Evolutionary conservation across 2,329 filamentous ascomycete species (phyloP), one percentile per base, ranked within the genome.

Genomic region (Lachnellula subtilissima): DNA sequence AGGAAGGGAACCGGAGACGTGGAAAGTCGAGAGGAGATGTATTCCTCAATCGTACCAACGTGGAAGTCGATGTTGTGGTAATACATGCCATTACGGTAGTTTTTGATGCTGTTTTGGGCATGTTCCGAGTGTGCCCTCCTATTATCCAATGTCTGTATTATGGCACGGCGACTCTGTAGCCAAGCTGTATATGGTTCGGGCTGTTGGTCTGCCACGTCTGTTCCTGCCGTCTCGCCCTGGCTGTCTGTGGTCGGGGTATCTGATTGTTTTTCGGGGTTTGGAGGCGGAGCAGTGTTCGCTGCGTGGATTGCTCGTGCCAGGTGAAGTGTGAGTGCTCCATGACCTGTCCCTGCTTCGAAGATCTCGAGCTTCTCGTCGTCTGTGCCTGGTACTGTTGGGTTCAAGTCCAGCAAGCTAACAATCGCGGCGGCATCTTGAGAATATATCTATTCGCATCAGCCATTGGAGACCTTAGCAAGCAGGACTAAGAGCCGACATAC

Each of bases 341-440:
- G 88, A n/a, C 89, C 90, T 3, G 89, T 94, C 15, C 90, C 89
- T 48, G 89, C 89, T 72, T 94, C 90, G 52, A 94, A 84, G 46
- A 94, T 88, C 67, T 93, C 87, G 12, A 92, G 70, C 0, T 78
- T 81, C 8, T 67, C 66, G 5, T 65, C 61, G 14, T 71, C 64
- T 12, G 73, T 69, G 66, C 90, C 87, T 19, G 93, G 79, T 25
- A 90, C 75, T 1, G 82, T 68, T 32, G 84, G 80, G 68, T 93
- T 85, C 46, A 94, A 77, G 69, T 94, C 89, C 22, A 95, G 79
- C 23, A 92, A 76, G 1, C 84, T 87, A 39, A 91, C 85, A 52
- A 94, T 92, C 35, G 88, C 74, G 61, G 81, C 86, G 17, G 88
- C 87, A 71, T 93, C 89, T 56, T 83, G 80, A 15, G 88, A 84